Percentiles rank a stretch among this genome's conserved stretches.
phyloP scores from a whole-genome alignment of 768 basidiomycete genomes.

The Exidia glandulosa region DNA sequence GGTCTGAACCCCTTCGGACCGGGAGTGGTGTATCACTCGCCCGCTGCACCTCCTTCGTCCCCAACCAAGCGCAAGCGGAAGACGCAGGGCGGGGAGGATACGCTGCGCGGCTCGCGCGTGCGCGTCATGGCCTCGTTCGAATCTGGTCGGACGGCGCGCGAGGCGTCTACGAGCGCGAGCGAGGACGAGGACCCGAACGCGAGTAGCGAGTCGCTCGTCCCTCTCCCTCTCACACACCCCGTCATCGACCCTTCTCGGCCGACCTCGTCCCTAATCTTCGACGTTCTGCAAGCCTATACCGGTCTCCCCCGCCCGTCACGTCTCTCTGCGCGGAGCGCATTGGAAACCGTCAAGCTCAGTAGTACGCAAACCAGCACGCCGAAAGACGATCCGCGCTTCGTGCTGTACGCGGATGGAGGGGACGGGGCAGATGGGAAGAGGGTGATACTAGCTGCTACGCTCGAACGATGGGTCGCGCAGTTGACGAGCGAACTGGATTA shows the following conservation, averaged over 20 bases:
- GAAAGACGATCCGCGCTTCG: constrained; percentile 81
- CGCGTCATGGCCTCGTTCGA: constrained; percentile 85
- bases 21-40: constrained; percentile 51
- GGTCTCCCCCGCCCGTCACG: constrained; percentile 69
- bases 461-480: constrained; percentile 89
- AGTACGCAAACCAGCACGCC: constrained; percentile 42
- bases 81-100: background rate
- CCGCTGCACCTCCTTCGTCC: constrained; percentile 26
- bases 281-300: constrained; percentile 68
- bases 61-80: background rate
- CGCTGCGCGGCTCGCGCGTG: constrained; percentile 22
- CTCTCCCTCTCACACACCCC: background rate
- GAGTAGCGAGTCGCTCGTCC: background rate
- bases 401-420: constrained; percentile 42
- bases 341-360: constrained; percentile 61
- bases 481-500: constrained; percentile 78
- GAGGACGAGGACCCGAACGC: background rate
- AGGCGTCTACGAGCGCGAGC: background rate
- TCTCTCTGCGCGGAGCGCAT: constrained; percentile 40
- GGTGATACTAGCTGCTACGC: constrained; percentile 76
- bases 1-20: constrained; percentile 61
- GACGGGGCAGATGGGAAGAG: too few species aligned
- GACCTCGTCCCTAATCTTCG: constrained; percentile 58
- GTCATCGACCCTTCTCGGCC: background rate
- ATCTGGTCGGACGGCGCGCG: constrained; percentile 59